Evolutionary conservation across 2,329 filamentous ascomycete species (phyloP).

Genomic region (Xylariaceae sp.): DNA sequence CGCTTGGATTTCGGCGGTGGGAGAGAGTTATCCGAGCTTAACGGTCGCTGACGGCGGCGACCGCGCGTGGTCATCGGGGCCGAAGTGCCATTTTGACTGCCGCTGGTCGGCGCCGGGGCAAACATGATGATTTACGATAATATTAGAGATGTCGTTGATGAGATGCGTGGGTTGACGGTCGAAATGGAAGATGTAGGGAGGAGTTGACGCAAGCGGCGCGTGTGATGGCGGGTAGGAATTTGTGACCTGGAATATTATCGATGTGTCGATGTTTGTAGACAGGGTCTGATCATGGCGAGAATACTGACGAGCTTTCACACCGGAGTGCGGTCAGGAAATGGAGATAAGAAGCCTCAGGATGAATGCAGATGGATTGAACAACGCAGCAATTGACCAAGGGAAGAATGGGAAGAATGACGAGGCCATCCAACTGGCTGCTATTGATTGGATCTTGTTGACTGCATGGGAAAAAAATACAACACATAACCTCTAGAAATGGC

Average conservation of each 20-base stretch:
- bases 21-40: conserved; percentile 59
- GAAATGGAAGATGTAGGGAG: conserved; percentile 1
- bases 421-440: conserved; percentile 33
- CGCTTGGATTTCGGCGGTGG: conserved; percentile 70
- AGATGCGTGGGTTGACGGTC: conserved; percentile 19
- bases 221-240: conserved; percentile 2
- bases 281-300: conserved; percentile 33
- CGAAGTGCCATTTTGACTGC: conserved; percentile 45
- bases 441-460: conserved; percentile 41
- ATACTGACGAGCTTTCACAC: conserved; percentile 8
- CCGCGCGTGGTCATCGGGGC: conserved; percentile 62
- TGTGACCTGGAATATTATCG: conserved; percentile 27
- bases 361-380: conserved; percentile 26
- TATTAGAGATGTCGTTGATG: conserved; percentile 21
- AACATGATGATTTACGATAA: conserved; percentile 57
- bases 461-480: conserved; percentile 32
- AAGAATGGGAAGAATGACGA: conserved; percentile 41
- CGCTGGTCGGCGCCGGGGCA: conserved; percentile 59
- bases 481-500: conserved; percentile 22
- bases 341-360: conserved; percentile 26
- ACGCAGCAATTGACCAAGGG: conserved; percentile 35
- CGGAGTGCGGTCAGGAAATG: conserved; percentile 23
- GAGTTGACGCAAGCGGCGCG: conserved; percentile 18
- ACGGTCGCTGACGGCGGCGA: conserved; percentile 66
- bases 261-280: conserved; percentile 35